Conservation (phyloP, 805 yeast genomes). For the Candida ovalis region DNA sequence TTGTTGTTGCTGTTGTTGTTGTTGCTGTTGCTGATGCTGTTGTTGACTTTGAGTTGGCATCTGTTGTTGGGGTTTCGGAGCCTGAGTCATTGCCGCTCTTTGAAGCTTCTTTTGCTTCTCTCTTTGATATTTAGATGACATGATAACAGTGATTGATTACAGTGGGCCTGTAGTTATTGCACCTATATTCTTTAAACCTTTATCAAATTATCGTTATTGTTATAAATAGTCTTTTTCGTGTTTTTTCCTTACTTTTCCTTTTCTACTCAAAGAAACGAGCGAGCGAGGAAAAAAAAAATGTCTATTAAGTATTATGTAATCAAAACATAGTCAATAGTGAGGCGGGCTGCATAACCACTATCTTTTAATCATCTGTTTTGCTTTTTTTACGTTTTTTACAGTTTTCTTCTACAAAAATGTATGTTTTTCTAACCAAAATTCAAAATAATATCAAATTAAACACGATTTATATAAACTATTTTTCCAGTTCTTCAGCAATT, state of each 20-base stretch:
- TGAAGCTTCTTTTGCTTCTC: constrained; percentile 18
- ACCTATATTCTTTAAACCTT: no score
- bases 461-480: constrained; percentile 30
- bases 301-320: neutral
- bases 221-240: no score
- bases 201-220: no score
- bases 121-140: constrained; percentile 18
- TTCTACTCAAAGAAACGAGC: no score
- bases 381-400: neutral
- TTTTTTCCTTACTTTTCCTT: no score
- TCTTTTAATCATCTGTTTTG: neutral
- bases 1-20: constrained; percentile 10
- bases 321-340: no score
- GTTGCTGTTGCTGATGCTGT: constrained; percentile 2
- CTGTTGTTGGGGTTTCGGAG: constrained; percentile 2
- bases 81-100: constrained; percentile 1
- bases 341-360: constrained; percentile 17
- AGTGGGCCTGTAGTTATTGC: no score
- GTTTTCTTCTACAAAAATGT: neutral
- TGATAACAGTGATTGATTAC: no score
- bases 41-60: constrained; percentile 7
- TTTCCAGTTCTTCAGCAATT: constrained; percentile 66
- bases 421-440: neutral
- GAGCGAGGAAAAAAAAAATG: no score
- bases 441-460: neutral